A percentile compares a stretch with the other conserved stretches of the same genome.
These are phyloP conservation scores for Nothophytophthora sp. DNA, from an alignment of 352 stramenopile genomes.

Conservation along the genomic window DNA sequence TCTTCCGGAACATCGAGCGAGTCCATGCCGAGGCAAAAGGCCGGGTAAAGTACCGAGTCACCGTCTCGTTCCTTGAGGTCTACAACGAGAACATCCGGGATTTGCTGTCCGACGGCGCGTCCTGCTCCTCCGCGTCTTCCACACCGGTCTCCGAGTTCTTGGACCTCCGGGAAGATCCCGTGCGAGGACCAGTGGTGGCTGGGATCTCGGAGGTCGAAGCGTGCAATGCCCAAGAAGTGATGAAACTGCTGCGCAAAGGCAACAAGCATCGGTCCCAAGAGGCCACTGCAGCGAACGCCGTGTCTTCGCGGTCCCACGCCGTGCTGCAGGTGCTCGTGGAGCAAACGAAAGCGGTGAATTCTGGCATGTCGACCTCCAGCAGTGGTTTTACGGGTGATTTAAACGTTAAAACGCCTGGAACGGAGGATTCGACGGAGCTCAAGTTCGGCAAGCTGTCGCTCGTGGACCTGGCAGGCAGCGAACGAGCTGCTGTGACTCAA, in stretches of 20 bases:
- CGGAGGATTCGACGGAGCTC: conserved; percentile 29
- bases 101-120: conserved; percentile 47
- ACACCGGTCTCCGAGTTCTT: conserved; percentile 47
- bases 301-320: conserved; percentile 89
- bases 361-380: conserved; percentile 10
- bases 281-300: conserved; percentile 85
- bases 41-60: conserved; percentile 44
- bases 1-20: conserved; percentile 78
- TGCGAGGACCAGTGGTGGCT: conserved; percentile 81
- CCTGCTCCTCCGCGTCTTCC: conserved; percentile 15
- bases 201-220: conserved; percentile 88
- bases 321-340: conserved; percentile 87
- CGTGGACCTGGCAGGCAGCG: conserved; percentile 91
- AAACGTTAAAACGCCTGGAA: no score
- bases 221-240: conserved; percentile 74
- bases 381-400: conserved; percentile 19
- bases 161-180: conserved; percentile 85
- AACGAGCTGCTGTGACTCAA: conserved; percentile 89
- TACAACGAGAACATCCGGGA: conserved; percentile 96
- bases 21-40: conserved; percentile 16
- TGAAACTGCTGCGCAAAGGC: conserved; percentile 85
- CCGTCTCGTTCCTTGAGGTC: conserved; percentile 89
- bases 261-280: conserved; percentile 90
- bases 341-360: conserved; percentile 48
- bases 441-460: conserved; percentile 91